Base-by-base conservation (phyloP, 345 rosid genomes). In the Microthlaspi erraticum region DNA sequence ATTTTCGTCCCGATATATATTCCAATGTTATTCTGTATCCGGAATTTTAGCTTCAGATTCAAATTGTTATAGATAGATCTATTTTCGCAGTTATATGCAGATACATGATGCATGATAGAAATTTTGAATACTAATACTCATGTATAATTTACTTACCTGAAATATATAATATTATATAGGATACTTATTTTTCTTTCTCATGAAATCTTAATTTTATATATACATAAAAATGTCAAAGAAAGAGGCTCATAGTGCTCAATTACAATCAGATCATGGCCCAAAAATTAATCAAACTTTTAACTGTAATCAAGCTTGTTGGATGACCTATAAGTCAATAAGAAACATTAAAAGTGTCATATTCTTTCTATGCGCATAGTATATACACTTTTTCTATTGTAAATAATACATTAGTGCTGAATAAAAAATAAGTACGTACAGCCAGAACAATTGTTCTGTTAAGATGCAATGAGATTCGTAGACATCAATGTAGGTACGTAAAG, bases 231-330 rank as follows among this genome's bases (percentile, higher is more conserved):
- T 53, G 74, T 75, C 78, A 75, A 75, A 68, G 70, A 75, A 75
- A 61, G 73, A 61, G 78, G 78, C 78, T 75, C 55, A 2, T 68
- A 75, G 74, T 75, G 78, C 74, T 75, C 70, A 26, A 36, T 54
- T 12, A 20, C 55, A 55, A 45, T 75, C 74, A 68, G 10, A 60
- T 51, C 34, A 60, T 74, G 68, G 7, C 29, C 73, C 18, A 12
- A 69, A 49, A 58, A 31, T 18, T 67, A 53, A 68, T 38, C 33
- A 36, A 43, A 59, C 46, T 44, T 60, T 68, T 33, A 46, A 46
- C 9, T 29, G 17, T 33, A 36, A 43, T 34, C 42, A 68, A 53
- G 67, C 64, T 68, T 68, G 57, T 74, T 66, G 42, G 73, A 36
- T 54, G 78, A 53, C 74, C 58, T 16, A 59, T 41, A 52, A 66